Evolutionary conservation across 2,329 filamentous ascomycete genomes (phyloP).

Genomic region (Chlorencoelia australis): DNA sequence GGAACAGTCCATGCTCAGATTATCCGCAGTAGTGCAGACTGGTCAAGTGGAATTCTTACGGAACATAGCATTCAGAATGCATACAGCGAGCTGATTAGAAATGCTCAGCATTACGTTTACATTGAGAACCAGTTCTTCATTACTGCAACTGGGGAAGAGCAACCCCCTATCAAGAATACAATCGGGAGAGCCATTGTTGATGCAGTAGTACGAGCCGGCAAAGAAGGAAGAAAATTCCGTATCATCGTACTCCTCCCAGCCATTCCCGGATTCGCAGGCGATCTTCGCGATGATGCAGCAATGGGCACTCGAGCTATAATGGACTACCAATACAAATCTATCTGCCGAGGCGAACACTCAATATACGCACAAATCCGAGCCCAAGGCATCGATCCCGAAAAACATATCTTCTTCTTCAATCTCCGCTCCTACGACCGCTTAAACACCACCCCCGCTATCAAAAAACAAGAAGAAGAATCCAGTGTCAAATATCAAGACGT

Average conservation of each 20-base stretch:
- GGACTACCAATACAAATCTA: constrained; percentile 95
- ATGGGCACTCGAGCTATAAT: constrained; percentile 88
- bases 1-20: constrained; percentile 76
- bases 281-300: constrained; percentile 73
- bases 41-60: constrained; percentile 81
- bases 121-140: constrained; percentile 99
- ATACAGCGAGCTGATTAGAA: constrained; percentile 73
- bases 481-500: constrained; percentile 79
- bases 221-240: constrained; percentile 78
- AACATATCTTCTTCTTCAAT: constrained; percentile 92
- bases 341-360: constrained; percentile 81
- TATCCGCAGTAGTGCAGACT: constrained; percentile 83
- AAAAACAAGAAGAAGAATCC: constrained; percentile 67
- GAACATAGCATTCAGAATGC: constrained; percentile 85
- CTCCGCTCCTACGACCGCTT: constrained; percentile 86
- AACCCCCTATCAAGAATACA: constrained; percentile 75
- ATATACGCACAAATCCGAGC: constrained; percentile 72
- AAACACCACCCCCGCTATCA: constrained; percentile 67
- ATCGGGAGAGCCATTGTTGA: constrained; percentile 88
- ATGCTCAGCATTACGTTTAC: constrained; percentile 87
- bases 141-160: constrained; percentile 82
- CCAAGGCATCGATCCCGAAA: constrained; percentile 62
- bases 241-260: constrained; percentile 86
- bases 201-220: constrained; percentile 68
- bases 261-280: constrained; percentile 88